Evolutionary conservation across 192 early-diverging fungal genomes (phyloP).

Genomic region (Polychytrium aggregatum): DNA sequence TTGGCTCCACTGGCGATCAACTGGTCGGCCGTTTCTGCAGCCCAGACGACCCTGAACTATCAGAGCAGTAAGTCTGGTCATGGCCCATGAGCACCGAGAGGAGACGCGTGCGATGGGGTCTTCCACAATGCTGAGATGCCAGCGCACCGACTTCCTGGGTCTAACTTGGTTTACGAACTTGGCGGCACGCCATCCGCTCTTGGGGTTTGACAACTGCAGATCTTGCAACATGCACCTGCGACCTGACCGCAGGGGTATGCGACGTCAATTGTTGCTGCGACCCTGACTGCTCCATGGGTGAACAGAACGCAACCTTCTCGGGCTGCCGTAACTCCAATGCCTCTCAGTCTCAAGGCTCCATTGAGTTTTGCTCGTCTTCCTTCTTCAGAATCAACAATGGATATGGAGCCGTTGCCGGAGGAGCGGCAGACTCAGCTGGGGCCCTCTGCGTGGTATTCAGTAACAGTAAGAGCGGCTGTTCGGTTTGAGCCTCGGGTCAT

Average conservation of each 20-base stretch:
- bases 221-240: constrained; percentile 5
- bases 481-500: not conserved
- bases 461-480: constrained; percentile 8
- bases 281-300: constrained; percentile 5
- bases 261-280: constrained; percentile 13
- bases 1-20: too few relatives aligned
- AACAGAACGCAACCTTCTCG: not conserved
- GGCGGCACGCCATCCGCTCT: too few relatives aligned
- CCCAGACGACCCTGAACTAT: too few relatives aligned
- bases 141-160: too few relatives aligned
- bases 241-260: constrained; percentile 4
- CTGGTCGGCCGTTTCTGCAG: too few relatives aligned
- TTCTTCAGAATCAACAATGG: constrained; percentile 3
- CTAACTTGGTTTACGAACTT: too few relatives aligned
- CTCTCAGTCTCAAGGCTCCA: not conserved
- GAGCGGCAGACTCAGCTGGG: constrained; percentile 1
- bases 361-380: not conserved
- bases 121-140: too few relatives aligned
- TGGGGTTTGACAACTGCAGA: too few relatives aligned
- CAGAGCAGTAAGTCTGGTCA: too few relatives aligned
- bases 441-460: constrained; percentile 6
- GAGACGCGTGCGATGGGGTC: too few relatives aligned
- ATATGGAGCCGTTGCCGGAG: too few relatives aligned
- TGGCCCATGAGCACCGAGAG: too few relatives aligned
- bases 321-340: not conserved